Evolutionary conservation across 192 early-diverging fungal genomes (phyloP).

Genomic region (Entomortierella beljakovae): DNA sequence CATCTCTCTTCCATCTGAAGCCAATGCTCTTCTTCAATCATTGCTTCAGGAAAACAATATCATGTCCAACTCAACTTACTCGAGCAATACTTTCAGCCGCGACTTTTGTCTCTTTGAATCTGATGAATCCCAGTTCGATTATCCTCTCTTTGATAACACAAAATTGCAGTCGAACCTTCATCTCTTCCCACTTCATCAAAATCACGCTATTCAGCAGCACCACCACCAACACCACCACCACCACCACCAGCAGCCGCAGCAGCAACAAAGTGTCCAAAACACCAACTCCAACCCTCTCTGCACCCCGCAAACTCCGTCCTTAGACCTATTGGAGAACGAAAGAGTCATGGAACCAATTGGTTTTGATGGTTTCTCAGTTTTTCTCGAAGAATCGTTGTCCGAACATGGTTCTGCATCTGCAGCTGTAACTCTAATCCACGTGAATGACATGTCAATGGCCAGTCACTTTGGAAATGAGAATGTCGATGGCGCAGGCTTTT

Average conservation of each 20-base stretch:
- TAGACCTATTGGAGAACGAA: conserved; percentile 1
- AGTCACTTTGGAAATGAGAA: background rate
- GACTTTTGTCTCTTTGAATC: conserved; percentile 39
- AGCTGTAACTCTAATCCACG: conserved; percentile 7
- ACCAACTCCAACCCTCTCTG: conserved; percentile 10
- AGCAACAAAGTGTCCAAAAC: background rate
- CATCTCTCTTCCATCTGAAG: conserved; percentile 8
- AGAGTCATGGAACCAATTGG: conserved; percentile 8
- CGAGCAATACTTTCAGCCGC: conserved; percentile 23
- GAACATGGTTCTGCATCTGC: conserved; percentile 1
- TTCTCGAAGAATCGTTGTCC: conserved; percentile 3
- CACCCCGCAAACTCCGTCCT: conserved; percentile 18
- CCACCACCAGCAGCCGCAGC: background rate
- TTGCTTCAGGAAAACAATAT: conserved; percentile 17
- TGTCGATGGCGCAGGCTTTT: conserved; percentile 1
- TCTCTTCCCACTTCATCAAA: background rate
- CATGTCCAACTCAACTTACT: background rate
- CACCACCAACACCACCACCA: conserved; percentile 18
- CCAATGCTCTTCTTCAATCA: conserved; percentile 14
- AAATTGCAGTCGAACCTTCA: conserved; percentile 10
- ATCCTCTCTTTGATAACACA: conserved; percentile 25
- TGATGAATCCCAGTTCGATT: conserved; percentile 29
- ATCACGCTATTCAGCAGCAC: conserved; percentile 6
- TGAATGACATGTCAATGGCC: background rate
- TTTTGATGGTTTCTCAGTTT: conserved; percentile 18